These are phyloP conservation scores for Suillus cothurnatus DNA, from an alignment of 768 basidiomycete genomes.

Conservation along the genomic window DNA sequence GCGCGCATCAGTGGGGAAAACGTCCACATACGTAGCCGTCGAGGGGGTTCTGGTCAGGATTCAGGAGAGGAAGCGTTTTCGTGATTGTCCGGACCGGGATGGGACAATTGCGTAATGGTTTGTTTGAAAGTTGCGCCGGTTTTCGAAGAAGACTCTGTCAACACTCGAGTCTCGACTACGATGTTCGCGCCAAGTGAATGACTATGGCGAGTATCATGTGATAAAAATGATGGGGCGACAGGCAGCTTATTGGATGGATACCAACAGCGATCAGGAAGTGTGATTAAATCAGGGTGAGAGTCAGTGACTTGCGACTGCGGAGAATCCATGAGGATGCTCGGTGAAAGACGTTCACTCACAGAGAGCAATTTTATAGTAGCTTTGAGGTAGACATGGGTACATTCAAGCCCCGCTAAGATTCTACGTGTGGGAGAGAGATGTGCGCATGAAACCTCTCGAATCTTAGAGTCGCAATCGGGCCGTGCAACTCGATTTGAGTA, in stretches of 20 bases:
- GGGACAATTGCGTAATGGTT: neutral
- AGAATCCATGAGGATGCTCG: constrained; percentile 6
- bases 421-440: constrained; percentile 1
- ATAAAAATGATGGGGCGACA: neutral
- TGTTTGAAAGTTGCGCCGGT: neutral
- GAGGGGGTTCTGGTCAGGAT: constrained; percentile 5
- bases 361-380: constrained; percentile 9
- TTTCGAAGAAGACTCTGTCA: constrained; percentile 5
- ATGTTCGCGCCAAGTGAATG: neutral
- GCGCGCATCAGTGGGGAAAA: constrained; percentile 2
- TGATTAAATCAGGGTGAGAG: neutral
- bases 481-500: neutral
- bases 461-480: neutral
- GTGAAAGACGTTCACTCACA: neutral
- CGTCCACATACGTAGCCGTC: constrained; percentile 2
- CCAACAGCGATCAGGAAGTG: neutral
- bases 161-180: neutral
- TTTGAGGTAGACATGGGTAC: constrained; percentile 4
- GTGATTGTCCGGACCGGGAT: neutral
- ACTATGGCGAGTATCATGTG: neutral
- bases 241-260: neutral
- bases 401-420: constrained; percentile 6
- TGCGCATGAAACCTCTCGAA: neutral
- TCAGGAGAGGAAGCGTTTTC: neutral
- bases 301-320: constrained; percentile 8